A percentile compares a stretch with the other conserved stretches of the same genome.
phyloP scores from a whole-genome alignment of 306 rosid species.

The Crotalaria pallida region DNA sequence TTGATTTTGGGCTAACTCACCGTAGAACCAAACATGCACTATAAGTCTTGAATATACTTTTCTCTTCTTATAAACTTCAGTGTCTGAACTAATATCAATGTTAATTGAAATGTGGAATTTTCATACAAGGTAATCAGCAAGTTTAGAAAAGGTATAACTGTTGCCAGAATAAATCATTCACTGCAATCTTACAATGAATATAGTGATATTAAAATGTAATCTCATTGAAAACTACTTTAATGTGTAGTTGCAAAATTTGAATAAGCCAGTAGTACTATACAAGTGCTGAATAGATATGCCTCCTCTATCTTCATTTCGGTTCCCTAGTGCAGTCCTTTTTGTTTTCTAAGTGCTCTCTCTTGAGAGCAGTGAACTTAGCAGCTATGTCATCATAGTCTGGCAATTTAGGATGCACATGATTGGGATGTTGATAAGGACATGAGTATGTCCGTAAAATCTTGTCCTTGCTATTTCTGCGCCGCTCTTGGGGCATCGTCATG shows the following conservation, averaged over 20 bases:
- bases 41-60: not conserved
- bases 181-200: not conserved
- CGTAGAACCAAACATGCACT: too few relatives aligned
- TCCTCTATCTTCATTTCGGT: not conserved
- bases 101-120: not conserved
- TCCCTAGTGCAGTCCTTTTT: not conserved
- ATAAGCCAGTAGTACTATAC: not conserved
- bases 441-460: constrained; percentile 52
- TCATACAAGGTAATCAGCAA: not conserved
- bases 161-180: not conserved
- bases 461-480: constrained; percentile 24
- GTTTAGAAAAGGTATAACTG: not conserved
- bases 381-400: constrained; percentile 70
- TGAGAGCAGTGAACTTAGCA: constrained; percentile 58
- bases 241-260: not conserved
- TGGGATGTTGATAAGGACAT: constrained; percentile 43
- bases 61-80: not conserved
- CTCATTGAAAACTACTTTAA: not conserved
- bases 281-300: not conserved
- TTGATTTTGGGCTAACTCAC: too few relatives aligned
- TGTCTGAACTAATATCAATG: not conserved
- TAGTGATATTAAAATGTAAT: not conserved
- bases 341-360: constrained; percentile 37
- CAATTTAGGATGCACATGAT: constrained; percentile 77
- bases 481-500: constrained; percentile 55